Conservation (phyloP, 2,329 filamentous ascomycete species). For the Botryotinia convoluta region DNA sequence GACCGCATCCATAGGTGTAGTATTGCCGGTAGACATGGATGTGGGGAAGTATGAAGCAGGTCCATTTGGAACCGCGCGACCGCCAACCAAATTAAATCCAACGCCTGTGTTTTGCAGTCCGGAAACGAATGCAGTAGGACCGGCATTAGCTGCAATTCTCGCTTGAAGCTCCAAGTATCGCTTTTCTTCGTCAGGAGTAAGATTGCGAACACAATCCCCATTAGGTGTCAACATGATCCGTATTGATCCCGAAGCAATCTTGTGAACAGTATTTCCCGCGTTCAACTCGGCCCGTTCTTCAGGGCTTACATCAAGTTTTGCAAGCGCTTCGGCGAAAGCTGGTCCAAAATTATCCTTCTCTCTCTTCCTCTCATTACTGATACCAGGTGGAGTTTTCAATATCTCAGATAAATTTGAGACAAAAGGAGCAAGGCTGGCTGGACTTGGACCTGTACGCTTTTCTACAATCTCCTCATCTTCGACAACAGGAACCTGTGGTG, state of each 20-base stretch:
- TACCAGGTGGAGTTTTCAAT: slow-evolving; percentile 38
- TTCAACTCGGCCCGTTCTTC: slow-evolving; percentile 55
- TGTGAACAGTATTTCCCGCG: slow-evolving; percentile 58
- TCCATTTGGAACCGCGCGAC: slow-evolving; percentile 62
- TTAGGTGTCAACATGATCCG: slow-evolving; percentile 72
- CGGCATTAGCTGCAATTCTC: slow-evolving; percentile 50
- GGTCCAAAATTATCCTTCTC: slow-evolving; percentile 21
- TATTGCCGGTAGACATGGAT: slow-evolving; percentile 34
- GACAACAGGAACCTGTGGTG: slow-evolving; percentile 27
- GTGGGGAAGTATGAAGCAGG: slow-evolving; percentile 60
- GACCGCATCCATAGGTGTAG: slow-evolving; percentile 53
- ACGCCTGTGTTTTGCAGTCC: slow-evolving; percentile 53
- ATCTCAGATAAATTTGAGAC: not conserved
- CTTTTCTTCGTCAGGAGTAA: slow-evolving; percentile 66
- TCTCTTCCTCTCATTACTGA: slow-evolving; percentile 15
- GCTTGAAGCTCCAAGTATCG: slow-evolving; percentile 68
- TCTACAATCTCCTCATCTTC: slow-evolving; percentile 34
- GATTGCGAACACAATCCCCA: slow-evolving; percentile 71
- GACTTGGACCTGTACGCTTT: slow-evolving; percentile 34
- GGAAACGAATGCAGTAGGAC: slow-evolving; percentile 56
- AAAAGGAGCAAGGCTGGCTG: slow-evolving; percentile 38
- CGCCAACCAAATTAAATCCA: slow-evolving; percentile 62
- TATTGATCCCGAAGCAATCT: slow-evolving; percentile 58
- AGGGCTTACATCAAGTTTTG: slow-evolving; percentile 49
- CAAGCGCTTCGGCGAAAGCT: slow-evolving; percentile 28